Percentiles rank a stretch among this genome's conserved stretches.
These are phyloP conservation scores for Sequoia sempervirens DNA, from an alignment of 75 land plant genomes.

Conservation along the genomic window DNA sequence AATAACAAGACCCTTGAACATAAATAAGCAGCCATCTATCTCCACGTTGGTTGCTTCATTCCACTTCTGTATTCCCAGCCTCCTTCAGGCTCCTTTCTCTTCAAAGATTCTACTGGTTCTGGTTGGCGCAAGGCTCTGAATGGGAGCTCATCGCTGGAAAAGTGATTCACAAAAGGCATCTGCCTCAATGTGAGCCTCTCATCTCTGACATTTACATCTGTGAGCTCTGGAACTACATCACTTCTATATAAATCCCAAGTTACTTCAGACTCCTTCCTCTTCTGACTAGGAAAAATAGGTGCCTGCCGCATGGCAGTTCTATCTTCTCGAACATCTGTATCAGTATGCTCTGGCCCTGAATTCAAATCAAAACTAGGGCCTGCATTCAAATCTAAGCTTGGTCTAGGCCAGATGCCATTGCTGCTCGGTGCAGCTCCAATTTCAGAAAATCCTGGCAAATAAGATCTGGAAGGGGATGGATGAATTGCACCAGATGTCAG, in stretches of 20 bases:
- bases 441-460: conserved; percentile 14
- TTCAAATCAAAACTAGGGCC: conserved; percentile 11
- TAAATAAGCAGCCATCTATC: background rate
- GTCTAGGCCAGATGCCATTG: conserved; percentile 22
- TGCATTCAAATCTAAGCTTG: conserved; percentile 39
- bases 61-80: conserved; percentile 14
- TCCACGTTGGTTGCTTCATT: conserved; percentile 13
- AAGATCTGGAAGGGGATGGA: conserved; percentile 17
- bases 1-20: conserved; percentile 5
- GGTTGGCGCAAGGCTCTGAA: background rate
- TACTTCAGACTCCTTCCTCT: conserved; percentile 4
- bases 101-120: background rate
- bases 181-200: conserved; percentile 6
- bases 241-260: background rate
- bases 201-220: conserved; percentile 8
- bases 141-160: background rate
- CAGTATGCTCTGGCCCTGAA: conserved; percentile 10
- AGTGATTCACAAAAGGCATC: conserved; percentile 7
- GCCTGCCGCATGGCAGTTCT: background rate
- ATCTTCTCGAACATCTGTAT: conserved; percentile 6
- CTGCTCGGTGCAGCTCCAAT: conserved; percentile 1
- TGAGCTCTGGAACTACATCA: conserved; percentile 27
- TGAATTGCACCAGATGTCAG: conserved; percentile 9
- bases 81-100: conserved; percentile 25
- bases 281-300: background rate